phyloP scores from a whole-genome alignment of 2,329 filamentous ascomycete genomes.

The Fusarium secorum region DNA sequence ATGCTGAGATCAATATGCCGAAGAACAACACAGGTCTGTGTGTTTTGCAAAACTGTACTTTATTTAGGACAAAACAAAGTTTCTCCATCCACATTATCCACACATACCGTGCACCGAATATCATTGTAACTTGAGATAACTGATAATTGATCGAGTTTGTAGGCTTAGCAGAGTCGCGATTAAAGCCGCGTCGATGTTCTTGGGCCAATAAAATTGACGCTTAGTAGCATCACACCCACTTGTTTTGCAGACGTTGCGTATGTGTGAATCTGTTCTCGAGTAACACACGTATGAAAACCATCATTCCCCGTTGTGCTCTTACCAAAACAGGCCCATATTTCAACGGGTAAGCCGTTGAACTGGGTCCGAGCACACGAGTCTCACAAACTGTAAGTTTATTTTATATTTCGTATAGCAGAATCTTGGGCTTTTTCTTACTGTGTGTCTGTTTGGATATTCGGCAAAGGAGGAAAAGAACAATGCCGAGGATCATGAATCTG shows the following conservation, averaged over 20 bases:
- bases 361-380: constrained; percentile 18
- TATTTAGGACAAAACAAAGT: constrained; percentile 24
- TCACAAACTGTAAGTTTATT: constrained; percentile 7
- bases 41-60: neutral
- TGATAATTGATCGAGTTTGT: constrained; percentile 17
- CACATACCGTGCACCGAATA: constrained; percentile 14
- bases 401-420: constrained; percentile 10
- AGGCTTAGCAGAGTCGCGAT: constrained; percentile 4
- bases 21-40: neutral
- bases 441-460: constrained; percentile 12
- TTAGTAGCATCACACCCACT: constrained; percentile 2
- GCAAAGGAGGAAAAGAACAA: neutral
- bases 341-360: constrained; percentile 18
- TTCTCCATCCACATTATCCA: constrained; percentile 7
- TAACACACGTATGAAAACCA: constrained; percentile 31
- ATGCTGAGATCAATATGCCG: neutral
- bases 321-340: neutral
- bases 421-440: constrained; percentile 16
- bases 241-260: constrained; percentile 23
- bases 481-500: neutral
- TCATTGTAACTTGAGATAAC: neutral
- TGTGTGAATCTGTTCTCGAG: constrained; percentile 1
- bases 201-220: constrained; percentile 6
- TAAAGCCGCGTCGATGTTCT: constrained; percentile 4
- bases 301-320: constrained; percentile 25